These are phyloP conservation scores for Schwanniomyces polymorphus DNA, from an alignment of 805 yeast genomes.

Conservation along the genomic window DNA sequence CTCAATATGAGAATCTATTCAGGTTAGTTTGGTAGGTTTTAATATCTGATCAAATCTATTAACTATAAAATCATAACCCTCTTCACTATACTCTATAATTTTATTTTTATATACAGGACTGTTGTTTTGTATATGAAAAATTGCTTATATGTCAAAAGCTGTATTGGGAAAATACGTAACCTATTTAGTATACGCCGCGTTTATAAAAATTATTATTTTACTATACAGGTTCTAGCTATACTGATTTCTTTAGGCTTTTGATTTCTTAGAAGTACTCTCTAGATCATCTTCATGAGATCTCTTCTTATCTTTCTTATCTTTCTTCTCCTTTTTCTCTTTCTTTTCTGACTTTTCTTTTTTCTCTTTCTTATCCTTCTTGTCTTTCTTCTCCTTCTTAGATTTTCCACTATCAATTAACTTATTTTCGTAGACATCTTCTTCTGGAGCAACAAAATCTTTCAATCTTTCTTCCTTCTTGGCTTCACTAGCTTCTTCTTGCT, in stretches of 20 bases:
- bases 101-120: not conserved
- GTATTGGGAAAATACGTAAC: not conserved
- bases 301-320: constrained; percentile 23
- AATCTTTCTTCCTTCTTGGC: constrained; percentile 68
- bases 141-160: not conserved
- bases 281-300: constrained; percentile 2
- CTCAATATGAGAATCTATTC: not conserved
- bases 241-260: not conserved
- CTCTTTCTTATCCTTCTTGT: constrained; percentile 28
- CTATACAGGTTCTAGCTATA: not conserved
- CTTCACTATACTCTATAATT: not conserved
- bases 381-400: constrained; percentile 14
- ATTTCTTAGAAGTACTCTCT: not conserved
- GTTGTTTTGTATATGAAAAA: not conserved
- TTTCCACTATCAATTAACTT: constrained; percentile 21
- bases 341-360: constrained; percentile 28
- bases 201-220: not conserved
- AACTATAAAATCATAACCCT: no score
- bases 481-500: constrained; percentile 70
- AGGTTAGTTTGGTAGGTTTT: no score
- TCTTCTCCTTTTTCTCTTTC: constrained; percentile 4
- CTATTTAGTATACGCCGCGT: not conserved
- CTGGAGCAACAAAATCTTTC: constrained; percentile 84
- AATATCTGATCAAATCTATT: no score
- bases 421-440: constrained; percentile 60